phyloP scores from a whole-genome alignment of 2,329 filamentous ascomycete species.

The Colletotrichum abscissum region DNA sequence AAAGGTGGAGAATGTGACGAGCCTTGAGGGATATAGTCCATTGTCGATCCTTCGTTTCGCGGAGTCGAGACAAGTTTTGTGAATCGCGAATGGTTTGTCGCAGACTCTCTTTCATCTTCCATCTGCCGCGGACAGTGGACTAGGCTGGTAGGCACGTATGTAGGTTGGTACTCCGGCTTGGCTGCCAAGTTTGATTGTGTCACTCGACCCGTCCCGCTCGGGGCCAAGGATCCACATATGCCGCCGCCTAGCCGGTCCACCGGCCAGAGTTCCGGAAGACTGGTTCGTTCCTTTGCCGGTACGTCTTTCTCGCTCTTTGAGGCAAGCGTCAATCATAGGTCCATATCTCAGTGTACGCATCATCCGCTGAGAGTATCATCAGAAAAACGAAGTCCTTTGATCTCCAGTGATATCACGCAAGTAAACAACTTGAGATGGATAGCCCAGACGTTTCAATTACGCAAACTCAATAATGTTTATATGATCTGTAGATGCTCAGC shows the following conservation, averaged over 20 bases:
- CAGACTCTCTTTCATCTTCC: background rate
- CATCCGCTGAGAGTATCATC: background rate
- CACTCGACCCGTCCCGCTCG: conserved; percentile 22
- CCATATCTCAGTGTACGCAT: conserved; percentile 5
- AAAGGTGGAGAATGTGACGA: background rate
- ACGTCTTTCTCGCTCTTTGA: conserved; percentile 5
- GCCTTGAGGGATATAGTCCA: background rate
- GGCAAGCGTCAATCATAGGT: background rate
- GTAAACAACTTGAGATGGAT: background rate
- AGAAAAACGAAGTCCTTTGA: background rate
- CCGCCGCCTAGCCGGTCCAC: conserved; percentile 16
- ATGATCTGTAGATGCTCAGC: conserved; percentile 7
- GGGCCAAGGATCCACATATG: conserved; percentile 20
- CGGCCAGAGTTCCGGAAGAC: background rate
- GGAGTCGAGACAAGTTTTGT: background rate
- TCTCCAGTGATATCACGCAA: background rate
- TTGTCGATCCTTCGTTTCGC: background rate
- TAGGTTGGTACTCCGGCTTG: background rate
- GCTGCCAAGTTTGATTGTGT: conserved; percentile 17
- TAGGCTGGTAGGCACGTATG: background rate
- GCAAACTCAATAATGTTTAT: background rate
- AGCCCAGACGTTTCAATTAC: background rate
- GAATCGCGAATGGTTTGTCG: background rate
- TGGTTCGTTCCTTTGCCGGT: conserved; percentile 13
- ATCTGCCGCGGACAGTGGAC: background rate